Evolutionary conservation across 306 rosid species (phyloP).

Genomic region (Casuarina glauca): DNA sequence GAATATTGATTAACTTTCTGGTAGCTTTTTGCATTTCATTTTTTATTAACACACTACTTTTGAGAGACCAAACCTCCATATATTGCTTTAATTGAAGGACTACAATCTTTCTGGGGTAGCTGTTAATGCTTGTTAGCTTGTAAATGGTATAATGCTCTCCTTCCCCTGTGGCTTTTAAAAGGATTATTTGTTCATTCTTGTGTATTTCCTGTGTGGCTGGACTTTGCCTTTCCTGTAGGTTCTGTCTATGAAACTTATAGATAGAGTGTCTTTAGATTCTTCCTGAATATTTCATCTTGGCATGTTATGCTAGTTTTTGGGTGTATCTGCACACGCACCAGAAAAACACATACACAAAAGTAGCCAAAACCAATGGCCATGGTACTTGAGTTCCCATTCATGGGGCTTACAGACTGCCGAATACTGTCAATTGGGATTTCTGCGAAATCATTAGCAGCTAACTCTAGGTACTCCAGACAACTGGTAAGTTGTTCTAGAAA

Average conservation of each 20-base stretch:
- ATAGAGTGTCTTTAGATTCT: background rate
- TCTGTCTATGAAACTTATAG: background rate
- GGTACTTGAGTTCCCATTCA: background rate
- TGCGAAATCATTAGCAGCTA: background rate
- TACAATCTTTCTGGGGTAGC: background rate
- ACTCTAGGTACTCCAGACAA: no score
- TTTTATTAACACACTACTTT: constrained; percentile 18
- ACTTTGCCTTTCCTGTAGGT: background rate
- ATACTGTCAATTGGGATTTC: background rate
- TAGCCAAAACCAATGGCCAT: background rate
- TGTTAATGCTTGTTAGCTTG: background rate
- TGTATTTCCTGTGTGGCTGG: background rate
- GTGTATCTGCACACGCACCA: background rate
- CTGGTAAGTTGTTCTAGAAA: no score
- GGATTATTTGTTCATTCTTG: background rate
- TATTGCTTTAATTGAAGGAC: background rate
- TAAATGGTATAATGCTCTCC: constrained; percentile 2
- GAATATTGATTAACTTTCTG: background rate
- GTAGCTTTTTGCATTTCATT: constrained; percentile 3
- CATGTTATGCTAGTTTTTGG: background rate
- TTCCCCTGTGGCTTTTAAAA: constrained; percentile 4
- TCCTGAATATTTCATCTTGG: background rate
- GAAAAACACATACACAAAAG: no score
- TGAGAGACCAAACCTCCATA: background rate
- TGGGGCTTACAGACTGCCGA: background rate